Evolutionary conservation across 306 rosid species (phyloP), one percentile per base, ranked within the genome.

Genomic region (Vigna unguiculata): DNA sequence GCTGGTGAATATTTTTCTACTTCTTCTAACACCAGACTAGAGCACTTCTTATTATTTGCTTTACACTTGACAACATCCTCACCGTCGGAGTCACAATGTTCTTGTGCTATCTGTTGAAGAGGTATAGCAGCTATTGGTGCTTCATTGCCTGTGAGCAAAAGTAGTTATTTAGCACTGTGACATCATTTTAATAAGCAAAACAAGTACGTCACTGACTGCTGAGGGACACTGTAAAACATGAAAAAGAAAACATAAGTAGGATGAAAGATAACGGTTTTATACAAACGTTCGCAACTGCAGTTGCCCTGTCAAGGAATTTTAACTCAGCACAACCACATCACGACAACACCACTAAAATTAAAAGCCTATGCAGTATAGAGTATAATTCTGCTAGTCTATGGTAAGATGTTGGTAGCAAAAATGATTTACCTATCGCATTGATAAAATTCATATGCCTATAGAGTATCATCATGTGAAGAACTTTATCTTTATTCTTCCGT

Each of bases 11-110:
- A 66, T 17, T 77, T 77, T 67, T 85, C 83, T 17, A 64, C 49
- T 62, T 40, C 45, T 40, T 82, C 88, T 49, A 73, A 57, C 51
- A 86, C 71, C 43, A 80, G 74, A 45, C 92, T 89, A 51, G 8
- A 54, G 70, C 99, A 95, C 75, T 30, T 70, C 76, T 79, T 87
- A 85, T 92, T 92, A 51, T 89, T 65, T 22, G 85, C 96, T 86
- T 87, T 92, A 75, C 99, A 95, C 69, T 78, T 74, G 34, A 24
- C 75, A 41, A 14, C 36, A 15, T 48, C 88, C 62, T 52, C 71
- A 19, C 36, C 32, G 54, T 87, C 91, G 22, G 85, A 68, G 21
- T 41, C 80, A 5, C 72, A 21, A 11, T 47, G 74, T 67, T 84
- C 91, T 24, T 34, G 57, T 21, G 74, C n/a, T 32, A 59, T 13